Base-by-base conservation (phyloP, 2,329 filamentous ascomycete species). In the Davidsoniella australis region DNA sequence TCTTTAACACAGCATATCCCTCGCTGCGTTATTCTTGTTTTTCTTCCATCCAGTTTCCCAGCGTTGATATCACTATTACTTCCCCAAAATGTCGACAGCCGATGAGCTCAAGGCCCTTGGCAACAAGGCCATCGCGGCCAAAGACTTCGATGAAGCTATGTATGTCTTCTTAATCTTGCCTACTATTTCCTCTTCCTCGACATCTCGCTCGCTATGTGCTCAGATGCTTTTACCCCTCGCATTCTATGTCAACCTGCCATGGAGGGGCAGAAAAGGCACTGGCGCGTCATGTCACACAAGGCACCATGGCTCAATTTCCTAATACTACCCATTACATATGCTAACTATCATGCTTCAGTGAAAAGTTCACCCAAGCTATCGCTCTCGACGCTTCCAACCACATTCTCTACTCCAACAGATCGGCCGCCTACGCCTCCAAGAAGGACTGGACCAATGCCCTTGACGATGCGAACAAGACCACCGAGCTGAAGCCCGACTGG, bases 61-160 rank as follows among this genome's bases (percentile, higher is more conserved):
- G 7, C 23, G 24, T 41, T 42, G 29, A 45, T 48, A 41, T 47
- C 8, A 23, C 9, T 41, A n/a, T 40, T 36, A 33, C 16, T 41
- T 40, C 20, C 45, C 47, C 44, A 47, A 50, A 48, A 78, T 78
- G 75, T 66, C 74, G 59, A 73, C 73, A 54, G 76, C 76, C 58
- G 78, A 81, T 65, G 76, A 89, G 76, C 78, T 98, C 61, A 98
- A 98, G 74, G 86, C 88, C 61, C 82, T 91, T 64, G 91, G 89
- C 72, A 98, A 98, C 75, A 94, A 94, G 73, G 88, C 93, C 67
- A 98, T 98, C 67, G 82, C 86, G 57, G 87, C 85, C 55, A 96
- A 96, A 76, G 87, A 96, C 68, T 98, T 94, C 65, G 76, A 87
- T 61, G 86, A 89, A 65, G 91, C 91, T 62, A 78, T 94, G 89